Evolutionary conservation across 805 yeast genomes (phyloP), one percentile per base, ranked within the genome.

Genomic region (Ogataea ramenticola): DNA sequence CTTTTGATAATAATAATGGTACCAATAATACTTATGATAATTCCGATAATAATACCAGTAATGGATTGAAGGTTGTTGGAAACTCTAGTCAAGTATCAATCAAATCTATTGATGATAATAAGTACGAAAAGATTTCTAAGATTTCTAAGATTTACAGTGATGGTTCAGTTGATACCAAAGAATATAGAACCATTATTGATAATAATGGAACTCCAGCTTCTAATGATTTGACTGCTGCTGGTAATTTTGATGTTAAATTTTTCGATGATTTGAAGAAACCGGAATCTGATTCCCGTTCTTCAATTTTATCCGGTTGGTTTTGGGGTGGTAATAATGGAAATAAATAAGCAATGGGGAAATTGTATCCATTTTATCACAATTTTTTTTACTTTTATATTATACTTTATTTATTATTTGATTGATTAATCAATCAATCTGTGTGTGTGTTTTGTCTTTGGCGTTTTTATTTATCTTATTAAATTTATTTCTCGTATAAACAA

Each of bases 71-170:
- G 19, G 53, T 66, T 3, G 56, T 69, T 4, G 72, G 77, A 0
- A 64, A 66, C 4, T 61, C 70, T 16, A 66, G 62, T 31, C 61
- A 66, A 5, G 60, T 67, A 2, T 50, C 64, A 11, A 62, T 62
- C 44, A 61, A 56, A 26, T 62, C 72, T 3, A 49, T 69, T 20
- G 66, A 64, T 6, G 66, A 72, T 24, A 79, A 77, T 5, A 68
- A 67, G 21, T 48, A 57, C 17, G 75, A 74, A 48, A 70, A 70
- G 46, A 47, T 63, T 22, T 65, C 67, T 2, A 63, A 62, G 40
- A 48, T 54, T 9, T 58, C 64, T 42, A 66, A 68, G 24, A 63
- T 55, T 29, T 75, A 52, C 48, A 62, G 57, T 19, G 77, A 75
- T 50, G 80, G 80, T 49, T 61, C 58, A 9, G 61, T 66, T 11